phyloP scores from a whole-genome alignment of 768 basidiomycete genomes.

The Chiua virens region DNA sequence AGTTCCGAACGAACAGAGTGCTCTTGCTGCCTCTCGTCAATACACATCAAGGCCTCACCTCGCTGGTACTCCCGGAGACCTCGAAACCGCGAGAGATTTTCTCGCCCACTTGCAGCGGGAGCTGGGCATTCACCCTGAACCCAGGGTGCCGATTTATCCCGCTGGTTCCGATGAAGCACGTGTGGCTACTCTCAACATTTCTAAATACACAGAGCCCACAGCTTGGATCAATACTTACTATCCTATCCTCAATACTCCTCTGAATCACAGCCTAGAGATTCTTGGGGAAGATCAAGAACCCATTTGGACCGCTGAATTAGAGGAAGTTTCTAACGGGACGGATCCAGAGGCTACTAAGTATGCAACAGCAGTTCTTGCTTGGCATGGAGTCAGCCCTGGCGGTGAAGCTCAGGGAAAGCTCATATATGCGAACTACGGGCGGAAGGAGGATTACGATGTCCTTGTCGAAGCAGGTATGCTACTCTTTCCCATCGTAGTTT shows the following conservation, averaged over 20 bases:
- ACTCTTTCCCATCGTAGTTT: not conserved
- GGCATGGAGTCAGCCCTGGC: constrained; percentile 69
- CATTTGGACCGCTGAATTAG: constrained; percentile 60
- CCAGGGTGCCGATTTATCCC: constrained; percentile 46
- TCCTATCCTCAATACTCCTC: constrained; percentile 69
- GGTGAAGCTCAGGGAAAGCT: constrained; percentile 65
- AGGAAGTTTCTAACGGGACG: constrained; percentile 63
- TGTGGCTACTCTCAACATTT: constrained; percentile 50
- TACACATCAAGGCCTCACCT: constrained; percentile 58
- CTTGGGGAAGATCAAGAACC: constrained; percentile 49
- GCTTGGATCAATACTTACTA: constrained; percentile 76
- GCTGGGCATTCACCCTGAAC: constrained; percentile 38
- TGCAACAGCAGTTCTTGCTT: constrained; percentile 57
- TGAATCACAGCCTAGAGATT: constrained; percentile 56
- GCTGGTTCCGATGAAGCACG: constrained; percentile 58
- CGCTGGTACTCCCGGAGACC: constrained; percentile 58
- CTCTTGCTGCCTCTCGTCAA: constrained; percentile 48
- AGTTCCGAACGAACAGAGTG: constrained; percentile 50
- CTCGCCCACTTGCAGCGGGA: constrained; percentile 51
- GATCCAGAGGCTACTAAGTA: constrained; percentile 64
- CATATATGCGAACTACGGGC: constrained; percentile 59
- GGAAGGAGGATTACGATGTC: constrained; percentile 60
- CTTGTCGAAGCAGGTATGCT: constrained; percentile 49
- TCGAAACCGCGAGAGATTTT: constrained; percentile 56
- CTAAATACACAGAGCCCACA: constrained; percentile 37